Base-by-base conservation (phyloP, 805 yeast species). In the Candida caryicola region DNA sequence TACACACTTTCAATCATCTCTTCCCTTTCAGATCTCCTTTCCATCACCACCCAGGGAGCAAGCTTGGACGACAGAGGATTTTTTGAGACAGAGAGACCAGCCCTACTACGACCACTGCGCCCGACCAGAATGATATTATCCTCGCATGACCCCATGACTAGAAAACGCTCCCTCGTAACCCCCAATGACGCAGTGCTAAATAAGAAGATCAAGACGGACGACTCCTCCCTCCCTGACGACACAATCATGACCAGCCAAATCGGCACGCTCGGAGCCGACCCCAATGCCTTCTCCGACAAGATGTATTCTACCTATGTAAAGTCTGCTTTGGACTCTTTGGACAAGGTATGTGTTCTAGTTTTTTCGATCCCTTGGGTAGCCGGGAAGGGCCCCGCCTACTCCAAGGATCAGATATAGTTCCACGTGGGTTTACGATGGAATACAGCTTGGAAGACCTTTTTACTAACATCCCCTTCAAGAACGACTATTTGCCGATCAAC, bases 291-390 rank as follows among this genome's bases (percentile, higher is more conserved):
- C 43, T 59, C 68, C 29, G 69, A 62, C 34, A 59, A 60, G 51
- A 63, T 68, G 70, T 69, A 66, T 51, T 43, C 61, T 21, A 54
- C 66, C 31, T 74, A 74, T 52, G 78, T 85, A 25, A 73, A 73
- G 47, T 73, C 85, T 37, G 93, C 91, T 21, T 62, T 87, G 46
- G 85, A 80, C 34, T 75, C 82, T 37, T 65, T 85, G 51, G 89
- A 82, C 40, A 75, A 73, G 66, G 69, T 65, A 64, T 48, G 69
- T 62, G 37, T 39, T 36, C 28, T 31, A n/a, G n/a, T n/a, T n/a
- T n/a, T n/a, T n/a, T n/a, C n/a, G n/a, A n/a, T n/a, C n/a, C n/a
- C n/a, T n/a, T n/a, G n/a, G n/a, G n/a, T n/a, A n/a, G n/a, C n/a
- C n/a, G n/a, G n/a, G n/a, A n/a, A n/a, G n/a, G n/a, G n/a, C n/a